Conservation (phyloP, 169 alveolate species). For the Plasmodium sp. region DNA sequence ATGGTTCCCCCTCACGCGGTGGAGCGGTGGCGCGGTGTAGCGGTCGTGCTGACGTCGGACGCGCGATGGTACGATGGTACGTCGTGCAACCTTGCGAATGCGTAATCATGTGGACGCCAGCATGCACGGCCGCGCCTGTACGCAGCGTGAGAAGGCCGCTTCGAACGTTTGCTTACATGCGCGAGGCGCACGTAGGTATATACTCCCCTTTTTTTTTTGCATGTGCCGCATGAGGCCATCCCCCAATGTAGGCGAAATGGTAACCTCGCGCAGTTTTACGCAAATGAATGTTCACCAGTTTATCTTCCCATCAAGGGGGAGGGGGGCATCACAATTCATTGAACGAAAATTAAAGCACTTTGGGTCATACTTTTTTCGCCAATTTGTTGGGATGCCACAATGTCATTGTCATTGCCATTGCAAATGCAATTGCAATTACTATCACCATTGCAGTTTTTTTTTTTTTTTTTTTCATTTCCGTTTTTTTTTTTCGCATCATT, state of each 20-base stretch:
- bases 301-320: not conserved
- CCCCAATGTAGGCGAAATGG: not conserved
- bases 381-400: not conserved
- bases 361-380: not conserved
- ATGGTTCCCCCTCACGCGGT: not conserved
- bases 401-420: not conserved
- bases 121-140: not conserved
- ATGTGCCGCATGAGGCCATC: not conserved
- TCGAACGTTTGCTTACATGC: not conserved
- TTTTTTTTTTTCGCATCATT: not conserved
- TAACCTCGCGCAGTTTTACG: not conserved
- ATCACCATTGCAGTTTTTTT: not conserved
- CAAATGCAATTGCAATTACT: not conserved
- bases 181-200: not conserved
- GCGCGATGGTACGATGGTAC: no score
- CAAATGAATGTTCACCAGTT: not conserved
- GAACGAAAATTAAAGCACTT: not conserved
- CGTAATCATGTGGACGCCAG: not conserved
- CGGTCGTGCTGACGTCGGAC: not conserved
- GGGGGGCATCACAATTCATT: not conserved
- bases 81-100: not conserved
- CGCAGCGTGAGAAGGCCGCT: not conserved
- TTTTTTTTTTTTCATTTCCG: no score
- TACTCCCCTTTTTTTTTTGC: not conserved
- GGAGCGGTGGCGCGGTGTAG: not conserved